These are phyloP conservation scores for Solanum hybrid DNA, from an alignment of 305 asterid species.

Conservation along the genomic window DNA sequence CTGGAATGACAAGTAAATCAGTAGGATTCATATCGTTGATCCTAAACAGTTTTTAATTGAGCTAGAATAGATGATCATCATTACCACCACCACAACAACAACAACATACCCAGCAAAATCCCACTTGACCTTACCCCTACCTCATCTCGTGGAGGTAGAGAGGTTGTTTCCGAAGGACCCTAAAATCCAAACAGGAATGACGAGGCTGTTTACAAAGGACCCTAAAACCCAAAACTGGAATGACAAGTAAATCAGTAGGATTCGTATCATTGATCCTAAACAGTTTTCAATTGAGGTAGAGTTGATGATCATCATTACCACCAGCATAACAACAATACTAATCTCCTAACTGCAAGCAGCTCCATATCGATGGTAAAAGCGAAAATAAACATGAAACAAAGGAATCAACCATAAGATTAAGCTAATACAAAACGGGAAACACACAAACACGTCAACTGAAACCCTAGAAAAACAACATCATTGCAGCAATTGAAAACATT, in stretches of 20 bases:
- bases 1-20: neutral
- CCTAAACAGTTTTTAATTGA: neutral
- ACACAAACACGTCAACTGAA: neutral
- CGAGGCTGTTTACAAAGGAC: neutral
- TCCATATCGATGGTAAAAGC: neutral
- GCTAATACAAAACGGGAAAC: neutral
- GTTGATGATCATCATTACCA: neutral
- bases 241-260: neutral
- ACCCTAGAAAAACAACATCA: neutral
- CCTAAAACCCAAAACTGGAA: neutral
- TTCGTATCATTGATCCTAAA: neutral
- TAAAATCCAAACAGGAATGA: neutral
- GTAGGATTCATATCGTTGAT: neutral
- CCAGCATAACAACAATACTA: neutral
- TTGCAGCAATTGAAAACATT: neutral
- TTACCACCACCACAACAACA: neutral
- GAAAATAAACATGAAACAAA: neutral
- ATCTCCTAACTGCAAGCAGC: neutral
- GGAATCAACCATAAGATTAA: neutral
- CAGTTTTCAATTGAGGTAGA: neutral
- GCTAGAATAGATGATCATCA: neutral
- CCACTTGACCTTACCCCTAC: too few relatives aligned
- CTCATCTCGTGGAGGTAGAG: too few relatives aligned
- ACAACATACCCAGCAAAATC: too few relatives aligned
- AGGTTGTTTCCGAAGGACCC: too few relatives aligned